Conservation (phyloP, 306 rosid genomes). For the Luffa aegyptiaca region DNA sequence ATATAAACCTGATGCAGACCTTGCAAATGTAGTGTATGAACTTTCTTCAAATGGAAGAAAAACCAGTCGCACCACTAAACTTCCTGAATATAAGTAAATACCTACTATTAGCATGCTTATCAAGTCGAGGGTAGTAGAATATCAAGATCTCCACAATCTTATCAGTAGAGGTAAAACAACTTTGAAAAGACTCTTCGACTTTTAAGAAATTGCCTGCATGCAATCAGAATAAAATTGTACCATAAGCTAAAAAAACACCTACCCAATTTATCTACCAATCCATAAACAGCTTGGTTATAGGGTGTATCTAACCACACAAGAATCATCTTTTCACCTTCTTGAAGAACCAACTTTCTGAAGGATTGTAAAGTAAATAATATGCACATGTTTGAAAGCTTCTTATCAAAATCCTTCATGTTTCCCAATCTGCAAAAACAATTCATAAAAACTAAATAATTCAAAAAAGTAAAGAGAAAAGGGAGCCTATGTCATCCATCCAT, state of each 20-base stretch:
- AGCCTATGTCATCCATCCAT: neutral
- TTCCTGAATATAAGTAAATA: constrained; percentile 49
- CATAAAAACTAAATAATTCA: constrained; percentile 1
- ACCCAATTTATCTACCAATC: constrained; percentile 89
- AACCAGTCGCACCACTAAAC: constrained; percentile 87
- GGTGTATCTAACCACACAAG: constrained; percentile 93
- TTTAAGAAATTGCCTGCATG: neutral
- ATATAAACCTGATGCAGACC: constrained; percentile 92
- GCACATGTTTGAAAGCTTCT: constrained; percentile 79
- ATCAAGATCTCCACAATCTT: neutral
- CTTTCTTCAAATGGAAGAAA: constrained; percentile 98
- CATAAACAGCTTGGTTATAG: constrained; percentile 87
- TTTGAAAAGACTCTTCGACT: neutral
- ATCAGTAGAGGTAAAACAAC: neutral
- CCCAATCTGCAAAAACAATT: constrained; percentile 38
- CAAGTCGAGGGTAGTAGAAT: neutral
- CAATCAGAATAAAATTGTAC: constrained; percentile 12
- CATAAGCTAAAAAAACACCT: constrained; percentile 15
- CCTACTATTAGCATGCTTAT: constrained; percentile 6
- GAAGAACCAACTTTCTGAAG: constrained; percentile 76
- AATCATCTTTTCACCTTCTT: constrained; percentile 97
- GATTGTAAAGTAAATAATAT: constrained; percentile 73
- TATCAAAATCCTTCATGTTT: constrained; percentile 48
- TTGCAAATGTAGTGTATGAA: constrained; percentile 81
- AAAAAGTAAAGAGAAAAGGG: neutral